These are phyloP conservation scores for Hypoxylon sp. DNA, from an alignment of 2,329 filamentous ascomycete genomes.

Conservation along the genomic window DNA sequence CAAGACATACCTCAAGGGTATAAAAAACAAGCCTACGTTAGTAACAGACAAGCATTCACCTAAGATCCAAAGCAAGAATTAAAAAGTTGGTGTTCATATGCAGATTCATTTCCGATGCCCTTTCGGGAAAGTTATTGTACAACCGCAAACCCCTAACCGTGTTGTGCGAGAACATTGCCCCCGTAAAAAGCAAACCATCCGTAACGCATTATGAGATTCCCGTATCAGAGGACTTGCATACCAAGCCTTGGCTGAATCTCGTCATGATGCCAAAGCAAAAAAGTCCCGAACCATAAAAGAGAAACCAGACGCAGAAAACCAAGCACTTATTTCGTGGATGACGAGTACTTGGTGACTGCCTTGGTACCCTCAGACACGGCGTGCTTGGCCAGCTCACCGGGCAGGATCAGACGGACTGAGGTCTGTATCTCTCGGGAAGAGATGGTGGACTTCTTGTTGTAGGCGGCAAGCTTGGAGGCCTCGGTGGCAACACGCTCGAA, in stretches of 20 bases:
- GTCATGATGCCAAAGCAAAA: constrained; percentile 66
- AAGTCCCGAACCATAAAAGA: constrained; percentile 62
- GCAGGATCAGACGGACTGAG: constrained; percentile 96
- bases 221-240: constrained; percentile 51
- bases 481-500: constrained; percentile 99
- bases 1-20: no score
- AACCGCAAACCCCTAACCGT: constrained; percentile 74
- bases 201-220: constrained; percentile 76
- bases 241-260: constrained; percentile 55
- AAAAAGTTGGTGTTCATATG: constrained; percentile 67
- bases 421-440: constrained; percentile 99
- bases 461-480: constrained; percentile 97
- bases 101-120: constrained; percentile 70
- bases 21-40: no score
- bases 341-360: constrained; percentile 99
- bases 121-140: constrained; percentile 75
- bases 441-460: constrained; percentile 99
- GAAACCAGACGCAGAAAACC: constrained; percentile 61
- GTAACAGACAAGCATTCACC: no score
- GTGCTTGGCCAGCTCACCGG: constrained; percentile 99
- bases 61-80: no score
- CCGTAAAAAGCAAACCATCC: constrained; percentile 72
- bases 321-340: constrained; percentile 89
- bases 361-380: constrained; percentile 99
- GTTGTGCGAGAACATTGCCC: constrained; percentile 73